Conservation (phyloP, 768 basidiomycete species). For the Pulveroboletus sp. region DNA sequence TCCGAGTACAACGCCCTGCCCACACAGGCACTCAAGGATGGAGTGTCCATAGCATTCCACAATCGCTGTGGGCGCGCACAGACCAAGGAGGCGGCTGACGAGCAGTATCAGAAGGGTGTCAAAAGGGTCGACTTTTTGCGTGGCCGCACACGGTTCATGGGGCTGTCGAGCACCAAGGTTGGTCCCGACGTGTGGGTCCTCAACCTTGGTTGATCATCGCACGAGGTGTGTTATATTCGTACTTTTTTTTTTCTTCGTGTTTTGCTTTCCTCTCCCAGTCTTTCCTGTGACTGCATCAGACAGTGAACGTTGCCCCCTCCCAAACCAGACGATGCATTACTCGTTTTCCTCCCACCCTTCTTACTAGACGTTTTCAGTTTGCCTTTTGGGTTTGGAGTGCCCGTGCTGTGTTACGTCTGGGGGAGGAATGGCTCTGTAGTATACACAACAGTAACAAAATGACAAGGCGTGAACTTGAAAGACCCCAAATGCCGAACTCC, state of each 20-base stretch:
- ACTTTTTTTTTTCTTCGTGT: slow-evolving; percentile 13
- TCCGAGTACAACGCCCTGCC: slow-evolving; percentile 40
- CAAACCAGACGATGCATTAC: slow-evolving; percentile 6
- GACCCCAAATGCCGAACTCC: too few species aligned
- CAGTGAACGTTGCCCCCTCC: slow-evolving; percentile 19
- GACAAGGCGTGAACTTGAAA: too few species aligned
- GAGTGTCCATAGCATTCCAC: slow-evolving; percentile 43
- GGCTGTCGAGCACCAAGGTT: slow-evolving; percentile 38
- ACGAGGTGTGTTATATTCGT: slow-evolving; percentile 24
- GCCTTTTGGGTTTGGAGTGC: background rate
- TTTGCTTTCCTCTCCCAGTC: background rate
- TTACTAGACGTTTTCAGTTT: background rate
- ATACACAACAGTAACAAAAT: too few species aligned
- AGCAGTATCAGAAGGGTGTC: slow-evolving; percentile 46
- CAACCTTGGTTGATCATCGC: slow-evolving; percentile 24
- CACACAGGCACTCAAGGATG: slow-evolving; percentile 29
- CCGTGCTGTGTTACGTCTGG: background rate
- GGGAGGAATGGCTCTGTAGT: slow-evolving; percentile 10
- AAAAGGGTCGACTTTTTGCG: slow-evolving; percentile 56
- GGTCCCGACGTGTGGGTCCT: slow-evolving; percentile 37
- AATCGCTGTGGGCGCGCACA: slow-evolving; percentile 36
- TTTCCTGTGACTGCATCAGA: slow-evolving; percentile 4
- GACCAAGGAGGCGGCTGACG: slow-evolving; percentile 29
- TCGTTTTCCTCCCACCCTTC: background rate
- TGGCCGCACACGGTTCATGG: slow-evolving; percentile 43